A percentile compares a stretch with the other conserved stretches of the same genome.
These are phyloP conservation scores for Cercospora brassicicola DNA, from an alignment of 2,329 filamentous ascomycete species.

Conservation along the genomic window DNA sequence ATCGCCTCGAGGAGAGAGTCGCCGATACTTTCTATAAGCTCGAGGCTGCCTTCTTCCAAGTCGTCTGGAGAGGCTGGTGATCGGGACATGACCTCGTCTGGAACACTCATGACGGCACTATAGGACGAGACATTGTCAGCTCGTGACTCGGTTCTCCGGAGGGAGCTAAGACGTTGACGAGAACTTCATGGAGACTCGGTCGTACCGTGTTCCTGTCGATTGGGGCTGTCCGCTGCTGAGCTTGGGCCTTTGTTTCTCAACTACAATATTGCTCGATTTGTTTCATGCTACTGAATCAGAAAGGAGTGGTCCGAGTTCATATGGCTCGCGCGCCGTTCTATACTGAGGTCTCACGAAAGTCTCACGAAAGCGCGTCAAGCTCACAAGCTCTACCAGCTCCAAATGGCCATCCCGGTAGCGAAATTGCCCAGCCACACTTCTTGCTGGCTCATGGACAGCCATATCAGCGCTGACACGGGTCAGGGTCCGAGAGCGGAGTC, in stretches of 20 bases:
- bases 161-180: background rate
- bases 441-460: background rate
- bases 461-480: background rate
- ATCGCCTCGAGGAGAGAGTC: background rate
- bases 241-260: background rate
- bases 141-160: background rate
- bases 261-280: background rate
- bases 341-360: slow-evolving; percentile 1
- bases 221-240: background rate
- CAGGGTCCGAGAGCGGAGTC: background rate
- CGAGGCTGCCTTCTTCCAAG: background rate
- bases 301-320: background rate
- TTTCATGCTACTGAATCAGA: background rate
- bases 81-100: background rate
- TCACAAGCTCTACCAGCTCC: slow-evolving; percentile 1
- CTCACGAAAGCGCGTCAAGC: slow-evolving; percentile 8
- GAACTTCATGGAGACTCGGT: background rate
- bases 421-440: slow-evolving; percentile 4
- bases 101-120: background rate
- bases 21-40: background rate
- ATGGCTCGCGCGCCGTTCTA: background rate
- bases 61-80: background rate
- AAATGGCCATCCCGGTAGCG: slow-evolving; percentile 4
- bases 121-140: background rate
- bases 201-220: background rate